phyloP scores from a whole-genome alignment of 495 filamentous ascomycete species.

The Penicillium samsonianum region DNA sequence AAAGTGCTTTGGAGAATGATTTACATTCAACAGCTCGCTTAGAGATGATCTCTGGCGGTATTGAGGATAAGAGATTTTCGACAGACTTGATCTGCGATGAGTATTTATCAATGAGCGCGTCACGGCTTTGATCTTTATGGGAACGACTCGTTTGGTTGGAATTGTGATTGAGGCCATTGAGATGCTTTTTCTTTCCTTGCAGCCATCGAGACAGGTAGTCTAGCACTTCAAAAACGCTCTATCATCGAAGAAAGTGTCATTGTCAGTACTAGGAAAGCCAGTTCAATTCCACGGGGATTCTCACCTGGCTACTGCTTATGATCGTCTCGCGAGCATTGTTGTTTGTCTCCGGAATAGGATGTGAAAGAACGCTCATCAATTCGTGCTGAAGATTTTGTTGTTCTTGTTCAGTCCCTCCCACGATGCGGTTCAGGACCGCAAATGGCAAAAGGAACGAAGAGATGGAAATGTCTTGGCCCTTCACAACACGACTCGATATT shows the following conservation, averaged over 20 bases:
- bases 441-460: conserved; percentile 86
- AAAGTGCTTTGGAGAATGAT: conserved; percentile 87
- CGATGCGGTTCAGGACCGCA: conserved; percentile 73
- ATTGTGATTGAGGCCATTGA: conserved; percentile 39
- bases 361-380: conserved; percentile 64
- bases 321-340: conserved; percentile 64
- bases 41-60: conserved; percentile 85
- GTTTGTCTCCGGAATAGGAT: conserved; percentile 56
- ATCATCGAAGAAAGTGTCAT: background rate
- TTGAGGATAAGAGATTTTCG: conserved; percentile 61
- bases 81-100: conserved; percentile 60
- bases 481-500: conserved; percentile 76
- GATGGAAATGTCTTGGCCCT: conserved; percentile 78
- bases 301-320: conserved; percentile 81
- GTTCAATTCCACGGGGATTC: conserved; percentile 12
- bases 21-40: conserved; percentile 85
- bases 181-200: conserved; percentile 72
- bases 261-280: conserved; percentile 17
- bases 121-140: conserved; percentile 38
- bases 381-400: conserved; percentile 68
- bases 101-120: conserved; percentile 43
- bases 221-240: conserved; percentile 87
- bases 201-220: conserved; percentile 92
- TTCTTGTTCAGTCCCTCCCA: conserved; percentile 66
- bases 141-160: conserved; percentile 39